Evolutionary conservation across 495 filamentous ascomycete genomes (phyloP).

Genomic region (Penicillium antarcticum): DNA sequence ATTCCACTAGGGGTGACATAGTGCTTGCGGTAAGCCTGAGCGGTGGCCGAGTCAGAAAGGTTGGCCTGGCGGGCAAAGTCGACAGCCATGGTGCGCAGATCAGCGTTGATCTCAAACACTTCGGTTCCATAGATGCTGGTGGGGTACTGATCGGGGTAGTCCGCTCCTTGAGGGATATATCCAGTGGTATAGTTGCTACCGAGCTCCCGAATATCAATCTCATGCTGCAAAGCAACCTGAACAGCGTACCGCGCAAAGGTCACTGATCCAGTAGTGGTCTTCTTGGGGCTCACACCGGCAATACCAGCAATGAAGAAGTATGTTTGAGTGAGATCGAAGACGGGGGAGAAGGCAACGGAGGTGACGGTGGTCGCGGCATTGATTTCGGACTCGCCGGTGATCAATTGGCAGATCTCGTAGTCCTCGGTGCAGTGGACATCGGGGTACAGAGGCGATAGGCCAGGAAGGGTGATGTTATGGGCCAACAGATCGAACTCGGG

Average conservation of each 20-base stretch:
- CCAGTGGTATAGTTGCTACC: conserved; percentile 61
- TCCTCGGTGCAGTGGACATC: conserved; percentile 60
- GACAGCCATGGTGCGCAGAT: conserved; percentile 55
- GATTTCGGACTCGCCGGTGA: conserved; percentile 62
- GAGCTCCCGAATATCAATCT: conserved; percentile 70
- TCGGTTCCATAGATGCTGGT: conserved; percentile 68
- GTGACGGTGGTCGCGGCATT: conserved; percentile 66
- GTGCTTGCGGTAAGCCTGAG: conserved; percentile 55
- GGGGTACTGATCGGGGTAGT: conserved; percentile 57
- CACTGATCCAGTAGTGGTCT: conserved; percentile 58
- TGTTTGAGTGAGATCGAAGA: conserved; percentile 64
- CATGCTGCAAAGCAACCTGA: conserved; percentile 72
- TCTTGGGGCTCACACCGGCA: conserved; percentile 67
- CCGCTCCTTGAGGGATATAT: conserved; percentile 61
- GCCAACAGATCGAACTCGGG: conserved; percentile 59
- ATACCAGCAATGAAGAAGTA: conserved; percentile 74
- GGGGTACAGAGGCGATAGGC: conserved; percentile 62
- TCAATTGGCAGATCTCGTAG: conserved; percentile 59
- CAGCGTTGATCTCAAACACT: conserved; percentile 68
- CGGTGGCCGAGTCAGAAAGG: conserved; percentile 51
- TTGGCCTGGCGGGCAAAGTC: conserved; percentile 52
- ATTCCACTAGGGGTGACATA: conserved; percentile 42
- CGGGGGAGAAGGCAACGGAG: conserved; percentile 53
- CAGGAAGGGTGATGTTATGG: conserved; percentile 63
- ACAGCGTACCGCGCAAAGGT: conserved; percentile 66